Base-by-base conservation (phyloP, 306 rosid species). In the Gleditsia sinensis region DNA sequence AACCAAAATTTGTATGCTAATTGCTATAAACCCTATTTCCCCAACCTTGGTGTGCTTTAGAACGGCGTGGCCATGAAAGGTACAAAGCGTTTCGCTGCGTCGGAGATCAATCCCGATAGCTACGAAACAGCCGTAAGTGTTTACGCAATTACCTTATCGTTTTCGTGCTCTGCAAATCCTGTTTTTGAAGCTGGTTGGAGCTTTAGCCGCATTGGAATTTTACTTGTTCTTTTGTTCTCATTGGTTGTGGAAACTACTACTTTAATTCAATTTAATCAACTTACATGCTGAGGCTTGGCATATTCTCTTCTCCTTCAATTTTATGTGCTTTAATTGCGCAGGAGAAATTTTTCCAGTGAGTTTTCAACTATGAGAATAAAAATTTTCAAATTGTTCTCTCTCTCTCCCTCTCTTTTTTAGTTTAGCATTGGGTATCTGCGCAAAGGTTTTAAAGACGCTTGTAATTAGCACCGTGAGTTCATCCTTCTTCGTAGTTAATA, bases 121-220 rank as follows among this genome's bases (percentile, higher is more conserved):
- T 78, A 78, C 80, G 96, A 90, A 67, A 75, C 92, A n/a, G 45
- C 80, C 33, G 99, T 95, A 77, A 82, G 91, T 88, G 30, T 60
- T 3, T 28, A 30, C 61, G 14, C 72, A 27, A 32, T 51, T 20
- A 0, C 33, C 57, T 40, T 45, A 51, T 20, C 37, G 48, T 67
- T 23, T 6, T 9, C 21, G 42, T 64, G 7, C 43, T 32, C 43
- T 32, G 65, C 2, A 48, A 72, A 51, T 16, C 74, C 63, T 34
- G n/a, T 17, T 33, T 40, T 21, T 19, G 67, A 60, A 33, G 67
- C 12, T n/a, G 45, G 9, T 33, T 37, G 36, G 6, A 32, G 56
- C 83, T 84, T 74, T 61, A 56, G 60, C 78, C 70, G 48, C 48
- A 28, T 72, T 42, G 12, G 4, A 71, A 12, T 74, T 80, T 46